Evolutionary conservation across 257 asterid species (phyloP), one percentile per base, ranked within the genome.

Genomic region (Fraxinus excelsior): DNA sequence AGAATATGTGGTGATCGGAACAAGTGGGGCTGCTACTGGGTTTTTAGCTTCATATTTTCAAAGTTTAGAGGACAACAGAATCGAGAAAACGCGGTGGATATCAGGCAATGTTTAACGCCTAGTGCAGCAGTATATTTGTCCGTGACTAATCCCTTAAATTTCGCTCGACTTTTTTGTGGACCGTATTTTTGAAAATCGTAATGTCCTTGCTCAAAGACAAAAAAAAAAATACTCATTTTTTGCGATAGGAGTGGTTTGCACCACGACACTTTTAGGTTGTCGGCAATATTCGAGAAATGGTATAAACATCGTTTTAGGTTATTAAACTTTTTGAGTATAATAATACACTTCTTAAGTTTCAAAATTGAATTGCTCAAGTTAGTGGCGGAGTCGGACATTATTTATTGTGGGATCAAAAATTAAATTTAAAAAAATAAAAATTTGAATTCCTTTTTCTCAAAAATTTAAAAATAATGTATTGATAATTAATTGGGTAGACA

Each of bases 91-190:
- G 70, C 42, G 76, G 49, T 67, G 16, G 75, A 60, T 40, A 9
- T 40, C 10, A 40, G 14, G 46, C 46, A 13, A 71, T 78, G 23
- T 53, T 83, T 76, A 71, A 73, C 87, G 3, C 77, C 29, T 83
- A 71, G 84, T 53, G 65, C 21, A 71, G 84, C 58, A 67, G 34
- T 67, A 44, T 7, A 76, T 75, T 4, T 64, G 46, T 82, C 88
- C 88, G 88, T 85, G 88, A 85, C 56, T 77, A 73, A 76, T 74
- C 76, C 79, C 58, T 31, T 8, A 77, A 74, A 31, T 69, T 51
- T 25, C 46, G 35, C 29, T 16, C 16, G 21, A n/a, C 31, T 7
- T 75, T 71, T 65, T 42, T 6, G 1, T 10, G 7, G 5, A 62
- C 73, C 38, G 70, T 5, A 25, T 23, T 31, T 31, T 32, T 66